Evolutionary conservation across 83 land plant genomes (phyloP).

Genomic region (Diphasiastrum complanatum): DNA sequence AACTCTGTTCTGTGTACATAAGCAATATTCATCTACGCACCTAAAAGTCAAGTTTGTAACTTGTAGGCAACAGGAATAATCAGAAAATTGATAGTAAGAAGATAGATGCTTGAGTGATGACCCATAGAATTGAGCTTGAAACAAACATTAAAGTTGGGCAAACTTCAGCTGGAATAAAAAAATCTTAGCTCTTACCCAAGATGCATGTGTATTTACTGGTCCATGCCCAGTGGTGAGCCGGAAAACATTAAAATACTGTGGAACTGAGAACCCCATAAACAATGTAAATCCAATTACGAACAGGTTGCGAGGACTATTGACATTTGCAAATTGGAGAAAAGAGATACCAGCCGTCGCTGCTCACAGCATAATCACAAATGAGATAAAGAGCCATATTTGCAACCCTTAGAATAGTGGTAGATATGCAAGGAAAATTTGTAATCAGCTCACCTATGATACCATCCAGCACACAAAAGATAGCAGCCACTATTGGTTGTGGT

Average conservation of each 20-base stretch:
- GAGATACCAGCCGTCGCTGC: slow-evolving; percentile 32
- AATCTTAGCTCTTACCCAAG: slow-evolving; percentile 19
- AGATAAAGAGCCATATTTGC: neutral
- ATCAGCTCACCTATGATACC: slow-evolving; percentile 73
- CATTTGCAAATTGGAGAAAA: slow-evolving; percentile 22
- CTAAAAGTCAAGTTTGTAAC: neutral
- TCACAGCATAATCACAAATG: neutral
- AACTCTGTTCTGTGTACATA: neutral
- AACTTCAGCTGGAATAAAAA: too few species aligned
- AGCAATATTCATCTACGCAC: neutral
- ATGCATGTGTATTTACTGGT: slow-evolving; percentile 27
- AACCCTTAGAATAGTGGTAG: neutral
- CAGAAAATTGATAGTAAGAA: too few species aligned
- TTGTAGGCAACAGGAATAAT: neutral
- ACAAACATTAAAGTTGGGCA: too few species aligned
- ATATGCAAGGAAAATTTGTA: neutral
- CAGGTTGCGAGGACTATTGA: slow-evolving; percentile 31
- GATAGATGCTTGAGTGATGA: too few species aligned
- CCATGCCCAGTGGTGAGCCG: slow-evolving; percentile 20
- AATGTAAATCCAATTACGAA: slow-evolving; percentile 27
- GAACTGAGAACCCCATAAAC: slow-evolving; percentile 31
- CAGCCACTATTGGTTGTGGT: slow-evolving; percentile 75
- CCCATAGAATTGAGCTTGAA: too few species aligned
- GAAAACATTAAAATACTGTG: slow-evolving; percentile 30
- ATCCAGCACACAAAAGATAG: slow-evolving; percentile 73